Conservation (phyloP, 2,329 filamentous ascomycete genomes). For the Sarocladium brachiariae region DNA sequence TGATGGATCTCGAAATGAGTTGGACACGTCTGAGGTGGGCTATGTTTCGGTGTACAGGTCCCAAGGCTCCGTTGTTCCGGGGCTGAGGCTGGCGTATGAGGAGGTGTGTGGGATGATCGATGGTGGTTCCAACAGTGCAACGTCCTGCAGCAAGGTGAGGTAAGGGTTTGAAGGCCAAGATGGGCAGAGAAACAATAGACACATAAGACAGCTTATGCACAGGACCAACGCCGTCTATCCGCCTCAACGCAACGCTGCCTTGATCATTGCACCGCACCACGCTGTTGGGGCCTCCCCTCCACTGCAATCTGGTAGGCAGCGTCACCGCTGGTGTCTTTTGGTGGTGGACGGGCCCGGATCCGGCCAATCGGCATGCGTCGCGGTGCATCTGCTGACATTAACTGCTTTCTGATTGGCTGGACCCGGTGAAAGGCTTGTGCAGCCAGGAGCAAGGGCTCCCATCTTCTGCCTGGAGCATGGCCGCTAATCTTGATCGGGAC, state of each 20-base stretch:
- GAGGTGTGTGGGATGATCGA: slow-evolving; percentile 4
- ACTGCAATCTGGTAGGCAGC: slow-evolving; percentile 1
- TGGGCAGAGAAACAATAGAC: too few relatives aligned
- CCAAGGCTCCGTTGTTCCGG: background rate
- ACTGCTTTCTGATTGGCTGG: background rate
- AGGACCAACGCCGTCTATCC: background rate
- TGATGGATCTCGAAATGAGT: background rate
- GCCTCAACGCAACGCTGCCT: slow-evolving; percentile 2
- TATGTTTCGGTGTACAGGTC: slow-evolving; percentile 1
- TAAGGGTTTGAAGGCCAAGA: background rate
- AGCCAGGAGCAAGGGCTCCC: background rate
- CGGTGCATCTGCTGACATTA: slow-evolving; percentile 7
- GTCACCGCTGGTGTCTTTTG: background rate
- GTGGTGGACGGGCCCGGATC: slow-evolving; percentile 3
- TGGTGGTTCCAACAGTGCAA: slow-evolving; percentile 6
- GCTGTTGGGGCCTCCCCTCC: slow-evolving; percentile 1
- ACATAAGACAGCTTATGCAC: too few relatives aligned
- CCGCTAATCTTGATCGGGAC: background rate
- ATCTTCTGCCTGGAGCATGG: background rate
- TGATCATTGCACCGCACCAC: background rate
- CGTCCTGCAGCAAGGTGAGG: slow-evolving; percentile 1
- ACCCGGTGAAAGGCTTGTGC: background rate
- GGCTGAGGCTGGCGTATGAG: background rate
- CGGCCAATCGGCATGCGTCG: slow-evolving; percentile 6
- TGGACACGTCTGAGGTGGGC: background rate